Evolutionary conservation across 257 asterid genomes (phyloP).

Genomic region (Scutellaria baicalensis): DNA sequence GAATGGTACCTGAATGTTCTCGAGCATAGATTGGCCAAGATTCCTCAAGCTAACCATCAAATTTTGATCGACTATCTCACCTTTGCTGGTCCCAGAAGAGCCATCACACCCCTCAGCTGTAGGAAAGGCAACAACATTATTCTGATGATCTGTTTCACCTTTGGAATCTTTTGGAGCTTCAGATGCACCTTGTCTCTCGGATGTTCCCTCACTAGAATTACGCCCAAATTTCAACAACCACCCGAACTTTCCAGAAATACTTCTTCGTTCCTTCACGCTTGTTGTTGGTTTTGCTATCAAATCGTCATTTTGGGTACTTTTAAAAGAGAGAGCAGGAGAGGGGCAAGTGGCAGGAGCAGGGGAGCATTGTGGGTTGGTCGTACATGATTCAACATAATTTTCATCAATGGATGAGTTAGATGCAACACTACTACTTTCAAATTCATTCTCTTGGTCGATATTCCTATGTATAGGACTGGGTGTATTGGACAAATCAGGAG

Average conservation of each 20-base stretch:
- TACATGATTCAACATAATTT: constrained; percentile 10
- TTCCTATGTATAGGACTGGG: constrained; percentile 35
- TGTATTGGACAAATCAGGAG: constrained; percentile 38
- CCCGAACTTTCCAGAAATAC: constrained; percentile 31
- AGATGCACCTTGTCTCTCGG: constrained; percentile 11
- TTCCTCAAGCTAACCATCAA: constrained; percentile 38
- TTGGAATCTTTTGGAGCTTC: constrained; percentile 20
- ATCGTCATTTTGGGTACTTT: constrained; percentile 28
- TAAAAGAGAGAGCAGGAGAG: constrained; percentile 19
- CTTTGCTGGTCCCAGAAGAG: constrained; percentile 26
- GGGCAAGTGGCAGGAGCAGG: neutral
- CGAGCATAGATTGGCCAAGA: constrained; percentile 46
- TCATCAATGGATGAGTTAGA: constrained; percentile 26
- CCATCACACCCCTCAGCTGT: constrained; percentile 14
- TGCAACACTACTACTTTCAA: constrained; percentile 30
- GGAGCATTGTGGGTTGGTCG: constrained; percentile 10
- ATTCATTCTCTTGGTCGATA: constrained; percentile 29
- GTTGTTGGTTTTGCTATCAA: constrained; percentile 9
- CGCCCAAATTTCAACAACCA: constrained; percentile 43
- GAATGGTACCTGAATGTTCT: constrained; percentile 43
- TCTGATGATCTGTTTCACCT: constrained; percentile 12
- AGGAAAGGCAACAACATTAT: constrained; percentile 2
- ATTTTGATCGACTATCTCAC: constrained; percentile 33
- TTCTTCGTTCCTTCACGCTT: constrained; percentile 17
- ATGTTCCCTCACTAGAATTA: constrained; percentile 23